phyloP scores from a whole-genome alignment of 345 rosid genomes.

The Psidium friedrichsthalianum region DNA sequence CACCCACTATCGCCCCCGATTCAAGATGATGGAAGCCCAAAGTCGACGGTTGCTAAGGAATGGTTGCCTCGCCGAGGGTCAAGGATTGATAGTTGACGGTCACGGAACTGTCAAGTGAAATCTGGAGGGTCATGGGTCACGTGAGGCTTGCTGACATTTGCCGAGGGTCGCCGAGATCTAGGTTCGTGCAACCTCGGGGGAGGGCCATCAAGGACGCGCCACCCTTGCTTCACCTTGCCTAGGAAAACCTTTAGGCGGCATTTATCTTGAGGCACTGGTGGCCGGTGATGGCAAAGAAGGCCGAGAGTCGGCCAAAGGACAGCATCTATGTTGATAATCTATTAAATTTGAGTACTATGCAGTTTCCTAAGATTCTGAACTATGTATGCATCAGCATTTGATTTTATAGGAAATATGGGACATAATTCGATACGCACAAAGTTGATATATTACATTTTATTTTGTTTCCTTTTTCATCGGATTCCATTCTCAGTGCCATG shows the following conservation, averaged over 20 bases:
- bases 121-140: neutral
- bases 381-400: neutral
- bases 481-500: neutral
- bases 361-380: neutral
- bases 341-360: neutral
- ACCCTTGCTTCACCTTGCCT: neutral
- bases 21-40: neutral
- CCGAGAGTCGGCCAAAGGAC: neutral
- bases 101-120: neutral
- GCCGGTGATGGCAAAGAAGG: neutral
- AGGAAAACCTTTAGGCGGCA: neutral
- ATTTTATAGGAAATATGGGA: neutral
- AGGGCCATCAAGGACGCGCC: neutral
- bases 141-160: fast-evolving
- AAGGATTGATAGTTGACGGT: neutral
- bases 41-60: neutral
- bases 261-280: neutral
- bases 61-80: neutral
- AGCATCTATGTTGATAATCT: neutral
- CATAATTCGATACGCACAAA: neutral
- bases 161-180: neutral
- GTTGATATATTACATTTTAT: neutral
- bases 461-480: neutral
- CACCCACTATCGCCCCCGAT: neutral
- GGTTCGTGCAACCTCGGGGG: neutral